phyloP scores from a whole-genome alignment of 257 asterid genomes.

The Solanum chmielewskii region DNA sequence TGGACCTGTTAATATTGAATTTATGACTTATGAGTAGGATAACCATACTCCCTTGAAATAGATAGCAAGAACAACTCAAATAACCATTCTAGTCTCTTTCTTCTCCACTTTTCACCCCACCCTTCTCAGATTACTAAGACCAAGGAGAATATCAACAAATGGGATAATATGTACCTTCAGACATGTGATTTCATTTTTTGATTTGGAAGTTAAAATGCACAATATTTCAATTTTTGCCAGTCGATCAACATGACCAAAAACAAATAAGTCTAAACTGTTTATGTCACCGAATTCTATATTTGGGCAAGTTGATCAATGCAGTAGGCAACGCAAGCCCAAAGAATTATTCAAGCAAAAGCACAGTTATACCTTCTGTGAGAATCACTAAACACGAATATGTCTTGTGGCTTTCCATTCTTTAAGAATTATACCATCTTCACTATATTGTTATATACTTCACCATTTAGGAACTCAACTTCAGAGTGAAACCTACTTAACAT shows the following conservation, averaged over 20 bases:
- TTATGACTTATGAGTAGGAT: not conserved
- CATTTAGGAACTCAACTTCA: not conserved
- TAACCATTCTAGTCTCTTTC: not conserved
- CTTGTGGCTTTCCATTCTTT: not conserved
- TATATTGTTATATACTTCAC: not conserved
- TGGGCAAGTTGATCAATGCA: not conserved
- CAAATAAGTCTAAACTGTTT: not conserved
- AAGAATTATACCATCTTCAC: not conserved
- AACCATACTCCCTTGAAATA: not conserved
- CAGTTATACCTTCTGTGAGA: not conserved
- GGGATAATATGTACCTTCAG: not conserved
- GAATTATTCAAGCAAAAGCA: not conserved
- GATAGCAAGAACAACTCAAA: not conserved
- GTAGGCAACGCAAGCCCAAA: not conserved
- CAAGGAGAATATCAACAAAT: not conserved
- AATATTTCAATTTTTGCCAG: not conserved
- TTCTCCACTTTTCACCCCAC: not conserved
- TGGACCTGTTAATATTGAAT: not conserved
- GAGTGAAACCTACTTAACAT: not conserved
- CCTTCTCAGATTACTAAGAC: not conserved
- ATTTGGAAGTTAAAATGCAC: not conserved
- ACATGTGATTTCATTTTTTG: not conserved
- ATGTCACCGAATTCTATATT: not conserved
- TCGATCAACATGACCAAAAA: not conserved
- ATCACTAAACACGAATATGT: not conserved